Conservation (phyloP, 2,329 filamentous ascomycete genomes). For the Cladosporium cucumerinum region DNA sequence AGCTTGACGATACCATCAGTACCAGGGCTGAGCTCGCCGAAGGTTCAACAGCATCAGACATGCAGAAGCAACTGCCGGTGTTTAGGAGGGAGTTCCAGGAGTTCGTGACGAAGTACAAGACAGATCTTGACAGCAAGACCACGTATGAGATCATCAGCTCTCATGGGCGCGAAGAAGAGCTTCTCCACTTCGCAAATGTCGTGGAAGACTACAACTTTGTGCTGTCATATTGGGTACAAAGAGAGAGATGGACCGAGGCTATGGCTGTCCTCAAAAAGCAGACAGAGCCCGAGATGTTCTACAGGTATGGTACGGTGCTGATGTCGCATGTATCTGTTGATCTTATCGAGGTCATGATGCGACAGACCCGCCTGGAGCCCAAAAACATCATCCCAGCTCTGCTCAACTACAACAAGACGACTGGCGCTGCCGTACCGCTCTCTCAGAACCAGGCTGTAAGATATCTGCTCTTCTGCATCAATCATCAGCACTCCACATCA, state of each 20-base stretch:
- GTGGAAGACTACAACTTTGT: constrained; percentile 94
- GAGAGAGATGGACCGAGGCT: constrained; percentile 86
- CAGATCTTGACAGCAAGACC: constrained; percentile 84
- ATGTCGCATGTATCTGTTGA: constrained; percentile 85
- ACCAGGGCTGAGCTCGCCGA: constrained; percentile 77
- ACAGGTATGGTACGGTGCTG: constrained; percentile 93
- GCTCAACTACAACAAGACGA: constrained; percentile 82
- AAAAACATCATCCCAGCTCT: constrained; percentile 89
- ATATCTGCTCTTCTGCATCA: constrained; percentile 90
- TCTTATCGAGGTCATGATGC: constrained; percentile 91
- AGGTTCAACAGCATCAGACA: constrained; percentile 60
- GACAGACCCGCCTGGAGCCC: constrained; percentile 79
- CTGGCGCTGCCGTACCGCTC: constrained; percentile 60
- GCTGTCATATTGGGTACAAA: constrained; percentile 93
- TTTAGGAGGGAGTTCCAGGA: constrained; percentile 80
- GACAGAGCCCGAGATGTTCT: constrained; percentile 88
- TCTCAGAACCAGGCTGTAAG: constrained; percentile 79
- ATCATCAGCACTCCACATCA: constrained; percentile 73
- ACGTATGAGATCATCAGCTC: constrained; percentile 95
- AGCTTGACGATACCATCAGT: constrained; percentile 87
- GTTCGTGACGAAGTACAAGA: constrained; percentile 80
- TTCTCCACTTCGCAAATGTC: constrained; percentile 84
- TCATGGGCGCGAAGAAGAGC: constrained; percentile 88
- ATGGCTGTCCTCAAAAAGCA: constrained; percentile 88
- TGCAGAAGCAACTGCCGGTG: constrained; percentile 65